Conservation (phyloP, 202 grass and related monocot species). For the Digitaria exilis region DNA sequence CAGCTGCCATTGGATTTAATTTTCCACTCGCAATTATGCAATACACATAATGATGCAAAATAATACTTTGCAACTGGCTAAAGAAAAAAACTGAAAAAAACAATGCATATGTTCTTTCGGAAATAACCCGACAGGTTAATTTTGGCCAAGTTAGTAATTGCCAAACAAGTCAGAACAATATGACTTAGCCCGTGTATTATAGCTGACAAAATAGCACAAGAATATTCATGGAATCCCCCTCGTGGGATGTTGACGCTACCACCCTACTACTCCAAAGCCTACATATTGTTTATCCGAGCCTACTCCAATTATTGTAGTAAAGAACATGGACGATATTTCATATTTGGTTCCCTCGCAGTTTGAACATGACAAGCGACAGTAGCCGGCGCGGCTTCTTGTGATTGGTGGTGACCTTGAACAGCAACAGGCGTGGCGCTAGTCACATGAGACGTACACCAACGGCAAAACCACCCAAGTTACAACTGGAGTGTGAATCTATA, state of each 20-base stretch:
- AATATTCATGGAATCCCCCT: neutral
- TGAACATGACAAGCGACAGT: neutral
- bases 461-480: neutral
- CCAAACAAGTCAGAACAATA: neutral
- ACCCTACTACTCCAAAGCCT: neutral
- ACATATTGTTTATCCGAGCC: neutral
- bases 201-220: neutral
- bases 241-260: neutral
- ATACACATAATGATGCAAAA: no score
- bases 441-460: neutral
- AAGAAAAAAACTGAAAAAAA: no score
- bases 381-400: neutral
- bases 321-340: neutral
- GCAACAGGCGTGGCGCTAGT: neutral
- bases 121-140: neutral
- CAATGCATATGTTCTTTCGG: neutral
- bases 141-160: neutral
- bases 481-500: neutral
- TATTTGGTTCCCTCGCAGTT: neutral
- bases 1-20: no score
- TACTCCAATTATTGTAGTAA: constrained; percentile 41
- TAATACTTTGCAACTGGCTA: neutral
- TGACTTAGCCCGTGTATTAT: neutral
- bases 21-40: no score
- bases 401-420: neutral